Evolutionary conservation across 345 rosid genomes (phyloP).

Genomic region (Trapa incisa): DNA sequence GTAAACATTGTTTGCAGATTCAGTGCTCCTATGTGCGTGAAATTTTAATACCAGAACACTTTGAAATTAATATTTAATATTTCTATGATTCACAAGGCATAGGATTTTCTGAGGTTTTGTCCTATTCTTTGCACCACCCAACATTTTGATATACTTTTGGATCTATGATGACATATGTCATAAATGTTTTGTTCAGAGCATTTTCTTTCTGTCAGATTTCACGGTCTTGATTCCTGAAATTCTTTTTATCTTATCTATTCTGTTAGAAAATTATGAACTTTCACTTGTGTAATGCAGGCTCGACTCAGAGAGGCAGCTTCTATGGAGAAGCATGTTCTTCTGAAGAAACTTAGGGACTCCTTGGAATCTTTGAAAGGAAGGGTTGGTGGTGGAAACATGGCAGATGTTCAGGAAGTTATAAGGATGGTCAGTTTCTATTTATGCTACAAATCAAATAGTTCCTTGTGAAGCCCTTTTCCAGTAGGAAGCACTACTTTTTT

Average conservation of each 20-base stretch:
- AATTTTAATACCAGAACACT: background rate
- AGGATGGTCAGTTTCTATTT: conserved; percentile 12
- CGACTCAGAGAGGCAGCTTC: conserved; percentile 89
- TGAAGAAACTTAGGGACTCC: conserved; percentile 19
- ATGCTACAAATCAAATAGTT: background rate
- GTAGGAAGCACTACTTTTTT: background rate
- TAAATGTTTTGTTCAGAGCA: background rate
- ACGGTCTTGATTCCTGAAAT: background rate
- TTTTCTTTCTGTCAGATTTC: background rate
- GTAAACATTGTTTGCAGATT: conserved; percentile 19
- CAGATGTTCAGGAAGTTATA: conserved; percentile 14
- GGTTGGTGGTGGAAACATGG: conserved; percentile 25
- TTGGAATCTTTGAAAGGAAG: conserved; percentile 29
- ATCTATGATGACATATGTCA: too few relatives aligned
- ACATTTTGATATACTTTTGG: too few relatives aligned
- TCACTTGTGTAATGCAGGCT: conserved; percentile 39
- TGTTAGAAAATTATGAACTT: background rate
- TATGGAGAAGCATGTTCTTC: conserved; percentile 87
- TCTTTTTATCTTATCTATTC: background rate
- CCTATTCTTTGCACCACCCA: too few relatives aligned
- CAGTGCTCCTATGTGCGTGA: background rate
- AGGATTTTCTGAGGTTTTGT: background rate
- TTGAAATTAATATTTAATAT: too few relatives aligned
- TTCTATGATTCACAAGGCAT: background rate
- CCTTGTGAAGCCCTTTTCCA: background rate